These are phyloP conservation scores for Telfairia occidentalis DNA, from an alignment of 331 rosid species.

Conservation along the genomic window DNA sequence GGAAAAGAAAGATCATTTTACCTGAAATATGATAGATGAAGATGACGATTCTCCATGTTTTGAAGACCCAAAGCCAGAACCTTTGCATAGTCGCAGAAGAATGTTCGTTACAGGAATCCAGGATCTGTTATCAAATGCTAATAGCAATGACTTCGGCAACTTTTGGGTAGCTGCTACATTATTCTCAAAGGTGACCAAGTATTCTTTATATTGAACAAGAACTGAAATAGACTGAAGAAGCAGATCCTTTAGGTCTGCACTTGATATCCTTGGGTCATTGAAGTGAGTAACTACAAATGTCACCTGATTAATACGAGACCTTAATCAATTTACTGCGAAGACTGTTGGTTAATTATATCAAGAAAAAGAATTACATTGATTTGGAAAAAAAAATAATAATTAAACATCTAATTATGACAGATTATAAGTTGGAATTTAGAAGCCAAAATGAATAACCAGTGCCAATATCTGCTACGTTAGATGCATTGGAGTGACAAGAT, in stretches of 20 bases:
- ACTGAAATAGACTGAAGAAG: conserved; percentile 91
- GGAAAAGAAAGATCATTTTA: conserved; percentile 11
- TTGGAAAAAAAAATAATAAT: background rate
- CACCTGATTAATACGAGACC: conserved; percentile 32
- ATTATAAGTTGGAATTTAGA: background rate
- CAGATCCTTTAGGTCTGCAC: conserved; percentile 86
- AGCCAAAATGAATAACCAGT: background rate
- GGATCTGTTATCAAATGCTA: conserved; percentile 90
- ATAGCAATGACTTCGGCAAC: conserved; percentile 72
- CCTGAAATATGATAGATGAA: conserved; percentile 74
- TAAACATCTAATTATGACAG: background rate
- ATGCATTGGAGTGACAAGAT: background rate
- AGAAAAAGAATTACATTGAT: background rate
- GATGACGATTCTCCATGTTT: conserved; percentile 83
- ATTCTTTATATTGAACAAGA: conserved; percentile 67
- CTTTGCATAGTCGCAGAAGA: conserved; percentile 80
- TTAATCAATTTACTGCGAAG: background rate
- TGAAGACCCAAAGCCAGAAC: conserved; percentile 74
- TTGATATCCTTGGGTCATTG: conserved; percentile 85
- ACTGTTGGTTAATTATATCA: background rate
- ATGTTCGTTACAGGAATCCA: conserved; percentile 87
- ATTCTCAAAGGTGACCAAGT: conserved; percentile 57
- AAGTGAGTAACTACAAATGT: conserved; percentile 86
- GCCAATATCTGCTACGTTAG: background rate
- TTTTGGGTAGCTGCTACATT: conserved; percentile 57